Base-by-base conservation (phyloP, 179 eudicot species). In the Monotropa hypopitys region DNA sequence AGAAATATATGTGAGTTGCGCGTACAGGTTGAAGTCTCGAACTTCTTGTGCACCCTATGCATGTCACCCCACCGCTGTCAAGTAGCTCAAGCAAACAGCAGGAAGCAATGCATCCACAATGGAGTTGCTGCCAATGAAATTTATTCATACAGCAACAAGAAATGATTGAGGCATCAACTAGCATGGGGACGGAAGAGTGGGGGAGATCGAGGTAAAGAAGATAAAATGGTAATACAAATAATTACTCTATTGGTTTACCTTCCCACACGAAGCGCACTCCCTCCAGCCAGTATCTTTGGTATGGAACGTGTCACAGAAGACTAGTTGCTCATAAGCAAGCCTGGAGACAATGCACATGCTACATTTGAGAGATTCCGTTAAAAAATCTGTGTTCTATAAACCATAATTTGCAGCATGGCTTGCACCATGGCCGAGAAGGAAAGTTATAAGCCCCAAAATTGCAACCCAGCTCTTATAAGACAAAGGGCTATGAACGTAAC, bases 101-200 rank as follows among this genome's bases (percentile, higher is more conserved):
- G 13, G 97, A 95, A 83, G 95, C 93, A 84, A 93, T 87, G 83
- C 99, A 95, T 80, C 99, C 99, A 84, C 99, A 95, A 85, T 95
- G 99, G 67, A 95, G 93, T 66, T 84, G 91, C 99, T 95, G 92
- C 54, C 76, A 78, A 73, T 23, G 75, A 79, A 76, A 66, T 35
- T 38, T 28, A 21, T 18, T 18, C 54, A 21, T 4, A 51, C 65
- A 71, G 56, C 66, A 23, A 57, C 68, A 63, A 26, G 62, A 59
- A 57, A 67, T 69, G 79, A 83, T 45, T 26, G 70, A 66, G 74
- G 59, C n/a, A 13, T 42, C 72, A 6, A 32, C 23, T 3, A 72
- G 23, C 74, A 9, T 3, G 16, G 42, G 40, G 20, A 49, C 45
- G 45, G 38, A 62, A 70, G 59, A 35, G 32, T 32, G 42, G 66